Percentiles rank a stretch among this genome's conserved stretches.
These are phyloP conservation scores for Linnemannia exigua DNA, from an alignment of 192 early-diverging fungal genomes.

Conservation along the genomic window DNA sequence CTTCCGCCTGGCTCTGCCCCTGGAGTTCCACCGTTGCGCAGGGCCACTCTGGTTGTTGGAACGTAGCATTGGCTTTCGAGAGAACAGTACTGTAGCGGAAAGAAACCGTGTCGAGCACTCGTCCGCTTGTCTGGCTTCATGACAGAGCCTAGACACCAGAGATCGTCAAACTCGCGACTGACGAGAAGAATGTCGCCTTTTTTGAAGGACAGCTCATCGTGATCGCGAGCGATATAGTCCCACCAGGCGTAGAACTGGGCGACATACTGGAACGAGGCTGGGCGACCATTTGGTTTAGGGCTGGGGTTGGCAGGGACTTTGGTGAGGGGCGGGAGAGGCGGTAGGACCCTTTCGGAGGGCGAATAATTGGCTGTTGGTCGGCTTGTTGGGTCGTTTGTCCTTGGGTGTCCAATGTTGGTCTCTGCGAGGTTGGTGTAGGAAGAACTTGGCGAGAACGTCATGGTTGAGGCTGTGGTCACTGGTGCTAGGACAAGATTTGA, in stretches of 20 bases:
- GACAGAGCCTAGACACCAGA: slow-evolving; percentile 48
- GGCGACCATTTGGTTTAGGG: slow-evolving; percentile 38
- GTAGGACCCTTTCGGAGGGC: slow-evolving; percentile 33
- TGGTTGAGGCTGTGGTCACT: slow-evolving; percentile 24
- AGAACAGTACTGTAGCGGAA: slow-evolving; percentile 51
- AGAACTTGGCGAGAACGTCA: slow-evolving; percentile 39
- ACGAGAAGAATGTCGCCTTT: slow-evolving; percentile 54
- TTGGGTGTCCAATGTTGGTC: slow-evolving; percentile 4
- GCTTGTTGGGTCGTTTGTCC: slow-evolving; percentile 14
- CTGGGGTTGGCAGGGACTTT: slow-evolving; percentile 28
- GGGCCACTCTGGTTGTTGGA: slow-evolving; percentile 27
- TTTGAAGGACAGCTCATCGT: slow-evolving; percentile 53
- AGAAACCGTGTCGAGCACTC: slow-evolving; percentile 50
- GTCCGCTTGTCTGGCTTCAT: slow-evolving; percentile 49
- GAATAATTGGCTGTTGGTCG: slow-evolving; percentile 21
- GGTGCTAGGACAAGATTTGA: slow-evolving; percentile 32
- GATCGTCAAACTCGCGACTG: slow-evolving; percentile 49
- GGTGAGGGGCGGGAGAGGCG: slow-evolving; percentile 33
- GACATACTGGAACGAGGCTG: slow-evolving; percentile 50
- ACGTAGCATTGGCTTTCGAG: slow-evolving; percentile 47
- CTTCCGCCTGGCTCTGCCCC: slow-evolving; percentile 40
- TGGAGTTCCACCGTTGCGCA: slow-evolving; percentile 16
- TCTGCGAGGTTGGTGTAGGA: slow-evolving; percentile 44
- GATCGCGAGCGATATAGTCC: slow-evolving; percentile 55
- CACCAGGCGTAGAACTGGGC: slow-evolving; percentile 55